Conservation (phyloP, 352 stramenopile genomes). For the Globisporangium radiosum region DNA sequence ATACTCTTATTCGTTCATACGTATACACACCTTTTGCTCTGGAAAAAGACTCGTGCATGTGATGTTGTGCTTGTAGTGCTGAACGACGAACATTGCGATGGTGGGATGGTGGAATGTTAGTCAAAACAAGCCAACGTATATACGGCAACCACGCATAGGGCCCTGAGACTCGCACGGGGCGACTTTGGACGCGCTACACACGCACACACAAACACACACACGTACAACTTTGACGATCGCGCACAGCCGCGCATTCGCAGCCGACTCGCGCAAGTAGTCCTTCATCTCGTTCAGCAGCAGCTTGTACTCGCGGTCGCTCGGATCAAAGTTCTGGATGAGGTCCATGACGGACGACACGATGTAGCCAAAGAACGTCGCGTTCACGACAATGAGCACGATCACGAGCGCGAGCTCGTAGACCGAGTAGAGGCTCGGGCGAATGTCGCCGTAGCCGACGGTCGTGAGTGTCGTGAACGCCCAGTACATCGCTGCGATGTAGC, state of each 20-base stretch:
- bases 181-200: too few species aligned
- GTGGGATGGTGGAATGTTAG: neutral
- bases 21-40: slow-evolving; percentile 57
- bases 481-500: slow-evolving; percentile 80
- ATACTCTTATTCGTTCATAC: too few species aligned
- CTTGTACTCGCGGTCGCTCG: slow-evolving; percentile 70
- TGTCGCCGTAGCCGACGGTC: slow-evolving; percentile 84
- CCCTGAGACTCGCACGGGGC: too few species aligned
- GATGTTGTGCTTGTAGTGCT: slow-evolving; percentile 76
- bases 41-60: slow-evolving; percentile 69
- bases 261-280: slow-evolving; percentile 72
- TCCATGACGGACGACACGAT: slow-evolving; percentile 78
- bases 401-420: slow-evolving; percentile 60
- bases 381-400: slow-evolving; percentile 77
- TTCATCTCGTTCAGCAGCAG: slow-evolving; percentile 82
- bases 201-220: slow-evolving; percentile 4
- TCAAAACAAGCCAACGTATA: too few species aligned
- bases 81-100: neutral
- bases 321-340: slow-evolving; percentile 73
- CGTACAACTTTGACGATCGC: slow-evolving; percentile 64
- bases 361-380: slow-evolving; percentile 78
- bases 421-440: slow-evolving; percentile 67
- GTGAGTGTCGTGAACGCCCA: slow-evolving; percentile 90
- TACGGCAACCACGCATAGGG: too few species aligned
- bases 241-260: slow-evolving; percentile 42